These are phyloP conservation scores for Crepidotus variabilis DNA, from an alignment of 768 basidiomycete species.

Conservation along the genomic window DNA sequence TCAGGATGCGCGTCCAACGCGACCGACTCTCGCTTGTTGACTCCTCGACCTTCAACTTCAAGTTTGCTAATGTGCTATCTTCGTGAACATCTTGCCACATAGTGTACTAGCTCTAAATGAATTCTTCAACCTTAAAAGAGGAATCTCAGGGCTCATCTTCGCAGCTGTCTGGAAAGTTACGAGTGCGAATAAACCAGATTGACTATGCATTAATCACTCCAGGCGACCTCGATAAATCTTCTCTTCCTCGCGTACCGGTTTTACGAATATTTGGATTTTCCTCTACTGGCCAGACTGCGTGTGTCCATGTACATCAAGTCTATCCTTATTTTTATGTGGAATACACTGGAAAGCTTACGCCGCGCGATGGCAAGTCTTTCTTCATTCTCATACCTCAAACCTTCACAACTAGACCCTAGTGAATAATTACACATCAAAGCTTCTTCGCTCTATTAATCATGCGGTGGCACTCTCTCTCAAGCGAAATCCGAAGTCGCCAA, in stretches of 20 bases:
- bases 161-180: conserved; percentile 23
- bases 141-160: not conserved
- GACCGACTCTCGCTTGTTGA: too few relatives aligned
- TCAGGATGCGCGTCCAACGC: too few relatives aligned
- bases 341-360: conserved; percentile 66
- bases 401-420: conserved; percentile 42
- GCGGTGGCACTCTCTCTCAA: conserved; percentile 82
- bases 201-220: conserved; percentile 59
- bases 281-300: conserved; percentile 71
- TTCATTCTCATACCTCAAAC: not conserved
- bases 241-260: conserved; percentile 68
- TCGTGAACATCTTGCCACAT: too few relatives aligned
- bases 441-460: conserved; percentile 77
- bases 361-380: conserved; percentile 48
- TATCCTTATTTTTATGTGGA: conserved; percentile 93
- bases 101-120: too few relatives aligned
- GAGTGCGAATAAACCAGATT: conserved; percentile 52
- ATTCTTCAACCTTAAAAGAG: not conserved
- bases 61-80: too few relatives aligned
- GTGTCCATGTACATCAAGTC: conserved; percentile 89
- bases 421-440: conserved; percentile 60
- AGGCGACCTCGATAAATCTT: conserved; percentile 60
- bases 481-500: conserved; percentile 58
- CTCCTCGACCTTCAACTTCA: too few relatives aligned
- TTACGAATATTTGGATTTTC: conserved; percentile 86